phyloP scores from a whole-genome alignment of 306 rosid genomes.

The Neltuma alba region DNA sequence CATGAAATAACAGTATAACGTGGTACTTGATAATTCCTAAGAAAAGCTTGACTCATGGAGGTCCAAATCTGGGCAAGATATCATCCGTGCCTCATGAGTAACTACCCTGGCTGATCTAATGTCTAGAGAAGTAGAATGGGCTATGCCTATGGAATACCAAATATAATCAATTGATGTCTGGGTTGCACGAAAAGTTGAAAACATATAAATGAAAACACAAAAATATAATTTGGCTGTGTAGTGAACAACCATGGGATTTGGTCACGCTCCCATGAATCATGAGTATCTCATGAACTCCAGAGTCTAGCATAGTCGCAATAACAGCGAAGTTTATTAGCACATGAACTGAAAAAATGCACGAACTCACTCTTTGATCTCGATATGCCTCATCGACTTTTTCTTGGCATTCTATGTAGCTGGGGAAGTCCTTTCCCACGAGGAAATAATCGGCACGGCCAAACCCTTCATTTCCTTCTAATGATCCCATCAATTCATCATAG shows the following conservation, averaged over 20 bases:
- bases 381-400: constrained; percentile 89
- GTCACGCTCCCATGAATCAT: constrained; percentile 30
- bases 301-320: not conserved
- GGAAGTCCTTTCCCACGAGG: constrained; percentile 98
- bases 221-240: not conserved
- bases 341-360: constrained; percentile 6
- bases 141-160: constrained; percentile 10
- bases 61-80: not conserved
- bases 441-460: constrained; percentile 93
- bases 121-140: not conserved
- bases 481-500: constrained; percentile 79
- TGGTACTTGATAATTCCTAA: not conserved
- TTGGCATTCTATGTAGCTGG: constrained; percentile 94
- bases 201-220: constrained; percentile 11
- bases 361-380: constrained; percentile 71
- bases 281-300: constrained; percentile 23
- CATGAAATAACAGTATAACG: constrained; percentile 20
- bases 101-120: not conserved
- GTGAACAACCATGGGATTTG: constrained; percentile 26
- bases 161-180: constrained; percentile 19
- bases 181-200: constrained; percentile 8
- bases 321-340: constrained; percentile 25
- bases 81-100: not conserved
- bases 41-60: constrained; percentile 31
- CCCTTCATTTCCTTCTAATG: constrained; percentile 95